Evolutionary conservation across 2,329 filamentous ascomycete genomes (phyloP).

Genomic region (Phyllosticta citribraziliensis): DNA sequence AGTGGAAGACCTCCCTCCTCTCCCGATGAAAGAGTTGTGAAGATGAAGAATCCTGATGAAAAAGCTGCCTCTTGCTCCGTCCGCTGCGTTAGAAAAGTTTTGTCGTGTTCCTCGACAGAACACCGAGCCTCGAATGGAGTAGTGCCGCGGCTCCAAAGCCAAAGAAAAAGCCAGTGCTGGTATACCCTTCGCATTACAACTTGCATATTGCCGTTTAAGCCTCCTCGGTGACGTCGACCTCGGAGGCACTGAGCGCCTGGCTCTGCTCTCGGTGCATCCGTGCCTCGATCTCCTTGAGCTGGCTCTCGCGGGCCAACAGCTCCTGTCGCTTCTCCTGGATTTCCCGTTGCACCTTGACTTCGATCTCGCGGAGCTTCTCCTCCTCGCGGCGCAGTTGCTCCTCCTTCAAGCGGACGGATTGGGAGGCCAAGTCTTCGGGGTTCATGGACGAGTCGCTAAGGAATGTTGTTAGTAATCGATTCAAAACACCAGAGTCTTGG

Average conservation of each 20-base stretch:
- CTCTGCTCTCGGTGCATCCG: slow-evolving; percentile 85
- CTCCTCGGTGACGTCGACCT: slow-evolving; percentile 6
- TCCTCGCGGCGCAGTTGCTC: slow-evolving; percentile 98
- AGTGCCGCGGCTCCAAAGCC: not conserved
- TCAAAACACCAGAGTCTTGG: not conserved
- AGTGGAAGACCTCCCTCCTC: slow-evolving; percentile 1
- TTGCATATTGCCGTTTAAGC: slow-evolving; percentile 2
- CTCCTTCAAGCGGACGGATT: slow-evolving; percentile 98
- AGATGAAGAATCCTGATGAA: slow-evolving; percentile 4
- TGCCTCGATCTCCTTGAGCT: slow-evolving; percentile 96
- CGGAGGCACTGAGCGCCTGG: slow-evolving; percentile 21
- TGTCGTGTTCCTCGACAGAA: slow-evolving; percentile 5
- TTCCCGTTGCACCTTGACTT: slow-evolving; percentile 98
- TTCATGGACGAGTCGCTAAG: slow-evolving; percentile 78
- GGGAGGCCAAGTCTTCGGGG: slow-evolving; percentile 90
- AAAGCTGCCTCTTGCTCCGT: slow-evolving; percentile 9
- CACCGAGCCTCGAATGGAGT: slow-evolving; percentile 3
- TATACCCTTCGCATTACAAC: slow-evolving; percentile 8
- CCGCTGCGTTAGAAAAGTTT: slow-evolving; percentile 9
- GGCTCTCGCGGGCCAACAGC: slow-evolving; percentile 90
- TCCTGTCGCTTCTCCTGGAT: slow-evolving; percentile 99
- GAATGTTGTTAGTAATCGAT: slow-evolving; percentile 22
- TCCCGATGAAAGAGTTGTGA: not conserved
- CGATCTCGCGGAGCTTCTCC: slow-evolving; percentile 99
- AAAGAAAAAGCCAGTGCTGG: slow-evolving; percentile 10